Evolutionary conservation across 176 grass and related monocot genomes (phyloP).

Genomic region (Ampelocalamus luodianensis): DNA sequence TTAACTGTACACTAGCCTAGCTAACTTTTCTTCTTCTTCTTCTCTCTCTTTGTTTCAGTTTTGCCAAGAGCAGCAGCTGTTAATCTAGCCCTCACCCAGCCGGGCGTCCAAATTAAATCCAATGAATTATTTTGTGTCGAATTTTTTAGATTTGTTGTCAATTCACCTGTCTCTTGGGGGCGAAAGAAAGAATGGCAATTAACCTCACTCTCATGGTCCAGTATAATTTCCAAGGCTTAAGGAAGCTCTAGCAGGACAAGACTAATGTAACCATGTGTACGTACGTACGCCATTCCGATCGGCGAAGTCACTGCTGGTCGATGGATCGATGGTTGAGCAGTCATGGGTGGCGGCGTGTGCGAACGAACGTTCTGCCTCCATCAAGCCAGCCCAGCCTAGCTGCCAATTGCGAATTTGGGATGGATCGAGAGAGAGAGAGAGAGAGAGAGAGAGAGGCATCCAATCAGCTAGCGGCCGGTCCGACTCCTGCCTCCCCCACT

Average conservation of each 20-base stretch:
- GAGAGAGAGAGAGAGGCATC: not conserved
- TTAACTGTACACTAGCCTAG: too few species aligned
- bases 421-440: not conserved
- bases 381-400: not conserved
- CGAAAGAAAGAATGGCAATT: too few species aligned
- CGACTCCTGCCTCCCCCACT: not conserved
- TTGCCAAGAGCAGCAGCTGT: too few species aligned
- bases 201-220: not conserved
- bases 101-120: too few species aligned
- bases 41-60: too few species aligned
- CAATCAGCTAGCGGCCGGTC: not conserved
- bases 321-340: not conserved
- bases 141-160: not conserved
- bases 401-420: not conserved
- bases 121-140: not conserved
- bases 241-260: not conserved
- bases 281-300: not conserved
- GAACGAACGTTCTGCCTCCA: not conserved
- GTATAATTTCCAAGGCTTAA: not conserved
- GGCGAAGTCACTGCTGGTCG: not conserved
- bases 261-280: not conserved
- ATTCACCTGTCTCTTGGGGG: not conserved
- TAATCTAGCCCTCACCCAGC: too few species aligned
- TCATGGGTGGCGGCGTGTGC: not conserved
- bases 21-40: too few species aligned